Conservation (phyloP, 139 green algal species). For the Desmodesmus armatus region DNA sequence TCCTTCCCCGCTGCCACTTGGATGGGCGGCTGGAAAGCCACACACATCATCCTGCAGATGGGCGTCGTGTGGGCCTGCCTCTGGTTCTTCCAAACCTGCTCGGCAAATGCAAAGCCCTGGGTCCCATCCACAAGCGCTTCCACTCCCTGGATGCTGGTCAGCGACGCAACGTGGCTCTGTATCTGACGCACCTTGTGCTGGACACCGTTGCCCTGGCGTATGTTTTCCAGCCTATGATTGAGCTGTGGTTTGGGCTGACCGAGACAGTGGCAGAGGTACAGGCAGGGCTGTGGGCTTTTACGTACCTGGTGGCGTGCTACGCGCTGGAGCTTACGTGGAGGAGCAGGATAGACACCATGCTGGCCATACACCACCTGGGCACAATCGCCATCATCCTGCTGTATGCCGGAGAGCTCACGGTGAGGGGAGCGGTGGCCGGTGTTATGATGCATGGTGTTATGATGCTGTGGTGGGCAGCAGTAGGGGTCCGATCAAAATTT, state of each 20-base stretch:
- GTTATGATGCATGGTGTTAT: too few species aligned
- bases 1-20: slow-evolving; percentile 4
- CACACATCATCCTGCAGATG: slow-evolving; percentile 12
- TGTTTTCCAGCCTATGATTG: not conserved
- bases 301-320: slow-evolving; percentile 30
- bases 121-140: slow-evolving; percentile 1
- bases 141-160: slow-evolving; percentile 6
- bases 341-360: slow-evolving; percentile 32
- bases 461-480: not conserved
- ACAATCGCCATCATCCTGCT: slow-evolving; percentile 31
- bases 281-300: slow-evolving; percentile 7
- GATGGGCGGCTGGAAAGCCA: slow-evolving; percentile 41
- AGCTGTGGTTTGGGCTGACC: slow-evolving; percentile 25
- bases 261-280: not conserved
- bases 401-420: slow-evolving; percentile 22
- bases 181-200: slow-evolving; percentile 38
- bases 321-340: slow-evolving; percentile 38
- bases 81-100: slow-evolving; percentile 17
- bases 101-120: slow-evolving; percentile 1
- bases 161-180: slow-evolving; percentile 39
- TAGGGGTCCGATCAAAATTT: not conserved
- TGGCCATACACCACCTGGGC: slow-evolving; percentile 31
- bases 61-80: not conserved
- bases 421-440: not conserved
- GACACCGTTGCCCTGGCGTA: not conserved